Evolutionary conservation across 306 rosid species (phyloP).

Genomic region (Sindora glabra): DNA sequence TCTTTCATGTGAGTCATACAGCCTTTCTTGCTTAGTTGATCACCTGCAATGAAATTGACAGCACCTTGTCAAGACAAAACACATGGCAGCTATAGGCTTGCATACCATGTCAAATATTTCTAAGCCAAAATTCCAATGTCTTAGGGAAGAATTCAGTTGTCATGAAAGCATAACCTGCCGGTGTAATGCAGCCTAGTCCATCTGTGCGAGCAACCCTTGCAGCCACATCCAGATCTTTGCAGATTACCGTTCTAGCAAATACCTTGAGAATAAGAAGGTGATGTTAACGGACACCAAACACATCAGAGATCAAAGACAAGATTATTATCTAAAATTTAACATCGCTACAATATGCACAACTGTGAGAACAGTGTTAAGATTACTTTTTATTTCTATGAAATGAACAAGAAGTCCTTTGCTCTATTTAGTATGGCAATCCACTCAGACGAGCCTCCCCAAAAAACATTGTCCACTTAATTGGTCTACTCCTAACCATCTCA

Average conservation of each 20-base stretch:
- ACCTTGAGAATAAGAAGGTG: slow-evolving; percentile 40
- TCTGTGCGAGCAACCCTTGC: slow-evolving; percentile 80
- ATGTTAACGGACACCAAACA: slow-evolving; percentile 14
- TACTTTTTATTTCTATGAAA: background rate
- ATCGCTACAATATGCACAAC: too few relatives aligned
- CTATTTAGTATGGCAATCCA: background rate
- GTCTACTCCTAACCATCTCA: background rate
- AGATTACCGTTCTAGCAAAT: slow-evolving; percentile 89
- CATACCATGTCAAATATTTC: slow-evolving; percentile 6
- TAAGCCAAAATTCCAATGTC: too few relatives aligned
- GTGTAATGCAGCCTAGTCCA: slow-evolving; percentile 89
- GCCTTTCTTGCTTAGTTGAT: slow-evolving; percentile 98
- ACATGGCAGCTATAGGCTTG: background rate
- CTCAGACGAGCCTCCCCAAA: background rate
- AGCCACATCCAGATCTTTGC: slow-evolving; percentile 92
- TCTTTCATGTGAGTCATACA: slow-evolving; percentile 72
- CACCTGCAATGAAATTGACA: slow-evolving; percentile 45
- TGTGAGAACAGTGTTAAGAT: too few relatives aligned
- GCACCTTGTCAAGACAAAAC: slow-evolving; percentile 22
- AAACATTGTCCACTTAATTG: background rate
- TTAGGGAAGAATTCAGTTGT: too few relatives aligned
- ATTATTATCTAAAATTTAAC: too few relatives aligned
- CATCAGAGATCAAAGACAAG: too few relatives aligned
- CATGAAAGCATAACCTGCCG: too few relatives aligned
- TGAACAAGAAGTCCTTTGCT: background rate